Evolutionary conservation across 73 alveolate genomes (phyloP).

Genomic region (Paraurostyla sp.): DNA sequence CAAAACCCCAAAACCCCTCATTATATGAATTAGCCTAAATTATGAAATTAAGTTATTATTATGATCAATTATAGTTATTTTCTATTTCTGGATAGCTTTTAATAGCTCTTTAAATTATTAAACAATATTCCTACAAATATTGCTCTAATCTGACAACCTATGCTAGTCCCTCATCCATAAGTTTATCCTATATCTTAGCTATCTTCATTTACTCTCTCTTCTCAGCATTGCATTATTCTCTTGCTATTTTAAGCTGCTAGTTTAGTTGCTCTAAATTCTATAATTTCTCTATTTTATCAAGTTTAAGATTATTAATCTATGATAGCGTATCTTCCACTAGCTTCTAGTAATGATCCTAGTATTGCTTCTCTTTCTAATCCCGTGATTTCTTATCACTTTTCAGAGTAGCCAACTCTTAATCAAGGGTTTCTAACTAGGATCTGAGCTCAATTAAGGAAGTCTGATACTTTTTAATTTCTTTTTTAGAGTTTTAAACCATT

Average conservation of each 20-base stretch:
- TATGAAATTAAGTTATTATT: no score
- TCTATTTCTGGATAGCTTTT: no score
- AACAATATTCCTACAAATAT: no score
- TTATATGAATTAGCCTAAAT: no score
- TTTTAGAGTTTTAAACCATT: not conserved
- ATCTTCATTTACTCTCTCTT: constrained; percentile 18
- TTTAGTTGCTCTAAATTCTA: not conserved
- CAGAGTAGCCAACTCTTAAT: not conserved
- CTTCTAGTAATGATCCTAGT: constrained; percentile 17
- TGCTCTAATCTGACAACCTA: no score
- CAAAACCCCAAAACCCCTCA: no score
- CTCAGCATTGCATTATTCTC: not conserved
- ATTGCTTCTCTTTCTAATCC: constrained; percentile 20
- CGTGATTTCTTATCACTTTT: not conserved
- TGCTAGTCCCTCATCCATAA: no score
- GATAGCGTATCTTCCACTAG: not conserved
- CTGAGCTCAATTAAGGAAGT: not conserved
- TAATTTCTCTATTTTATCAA: not conserved
- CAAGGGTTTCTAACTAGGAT: not conserved
- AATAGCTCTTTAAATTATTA: no score
- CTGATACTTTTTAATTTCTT: not conserved
- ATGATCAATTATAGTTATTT: no score
- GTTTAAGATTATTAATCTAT: not conserved
- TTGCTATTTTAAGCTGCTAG: not conserved
- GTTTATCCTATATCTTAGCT: no score